These are phyloP conservation scores for Penicillium egyptiacum DNA, from an alignment of 495 filamentous ascomycete genomes.

Conservation along the genomic window DNA sequence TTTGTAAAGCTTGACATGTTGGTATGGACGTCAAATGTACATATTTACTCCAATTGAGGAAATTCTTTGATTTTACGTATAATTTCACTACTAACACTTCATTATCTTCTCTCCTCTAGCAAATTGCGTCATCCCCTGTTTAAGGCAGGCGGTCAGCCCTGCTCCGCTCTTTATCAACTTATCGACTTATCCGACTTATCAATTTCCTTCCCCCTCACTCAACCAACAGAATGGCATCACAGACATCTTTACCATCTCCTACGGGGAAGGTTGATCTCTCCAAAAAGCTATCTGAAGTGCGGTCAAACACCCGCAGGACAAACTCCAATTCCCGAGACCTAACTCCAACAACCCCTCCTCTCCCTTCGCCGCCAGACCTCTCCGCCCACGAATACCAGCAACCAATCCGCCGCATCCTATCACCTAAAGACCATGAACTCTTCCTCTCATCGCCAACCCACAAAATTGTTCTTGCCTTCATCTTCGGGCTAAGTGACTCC, in stretches of 20 bases:
- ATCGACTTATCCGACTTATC: neutral
- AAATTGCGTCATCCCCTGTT: slow-evolving; percentile 11
- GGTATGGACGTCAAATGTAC: neutral
- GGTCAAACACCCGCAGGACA: slow-evolving; percentile 58
- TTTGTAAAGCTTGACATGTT: neutral
- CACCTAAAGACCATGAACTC: slow-evolving; percentile 71
- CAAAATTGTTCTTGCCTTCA: slow-evolving; percentile 73
- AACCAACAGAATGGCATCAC: slow-evolving; percentile 32
- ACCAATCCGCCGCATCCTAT: slow-evolving; percentile 78
- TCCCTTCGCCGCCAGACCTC: slow-evolving; percentile 68
- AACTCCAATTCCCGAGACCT: slow-evolving; percentile 58
- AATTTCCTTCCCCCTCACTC: slow-evolving; percentile 13
- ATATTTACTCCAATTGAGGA: neutral
- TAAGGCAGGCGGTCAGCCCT: slow-evolving; percentile 20
- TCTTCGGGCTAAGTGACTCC: slow-evolving; percentile 82
- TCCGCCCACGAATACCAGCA: slow-evolving; percentile 59
- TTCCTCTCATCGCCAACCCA: slow-evolving; percentile 81
- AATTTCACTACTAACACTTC: neutral
- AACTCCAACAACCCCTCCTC: slow-evolving; percentile 66
- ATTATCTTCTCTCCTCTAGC: neutral
- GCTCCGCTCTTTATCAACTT: slow-evolving; percentile 3
- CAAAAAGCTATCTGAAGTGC: slow-evolving; percentile 65
- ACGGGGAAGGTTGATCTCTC: slow-evolving; percentile 56
- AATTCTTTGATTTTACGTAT: no score
- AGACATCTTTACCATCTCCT: slow-evolving; percentile 20